Evolutionary conservation across 1,284 basidiomycete species (phyloP), one percentile per base, ranked within the genome.

Genomic region (Termitomyces sp.): DNA sequence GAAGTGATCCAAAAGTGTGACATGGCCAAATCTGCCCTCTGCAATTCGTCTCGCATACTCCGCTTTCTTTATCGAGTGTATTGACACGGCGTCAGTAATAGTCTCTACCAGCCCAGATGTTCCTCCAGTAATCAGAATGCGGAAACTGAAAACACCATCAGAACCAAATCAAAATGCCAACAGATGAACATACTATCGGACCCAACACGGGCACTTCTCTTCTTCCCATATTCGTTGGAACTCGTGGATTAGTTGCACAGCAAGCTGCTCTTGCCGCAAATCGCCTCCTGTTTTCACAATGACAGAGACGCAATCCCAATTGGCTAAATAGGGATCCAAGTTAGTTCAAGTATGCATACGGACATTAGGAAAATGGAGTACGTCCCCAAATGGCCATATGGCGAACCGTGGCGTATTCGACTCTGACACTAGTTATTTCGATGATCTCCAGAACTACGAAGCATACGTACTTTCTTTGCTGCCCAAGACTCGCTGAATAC

Each of bases 241-340:
- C 65, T 96, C 90, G 55, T 80, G 87, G 54, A 99, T 96, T 7
- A 99, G 81, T 66, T 97, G 94, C 7, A 95, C 91, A 6, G 97
- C 97, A 26, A 99, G 79, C 70, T 99, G 97, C 68, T 99, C 97
- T 72, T 99, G 97, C 45, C 97, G 83, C 49, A 99, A 71, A 70
- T 99, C 97, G 26, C 90, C 94, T 1, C 96, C 97, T 3, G 95
- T 98, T 73, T 99, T 99, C 66, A 99, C 93, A 58, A 99, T 99
- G 45, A 98, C 93, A 8, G 94, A 96, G 44, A 98, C 83, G 59
- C 95, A 93, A 61, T 89, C 84, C 85, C 86, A 89, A 57, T 80
- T 84, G 16, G 79, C 85, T 84, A 60, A 39, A 41, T 50, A 41
- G 34, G 5, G 5, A 49, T 50, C 10, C 21, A 26, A 21, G 21